A percentile compares a stretch with the other conserved stretches of the same genome.
Conservation (phyloP, 2,329 filamentous ascomycete genomes). For the Aureobasidium sp. region DNA sequence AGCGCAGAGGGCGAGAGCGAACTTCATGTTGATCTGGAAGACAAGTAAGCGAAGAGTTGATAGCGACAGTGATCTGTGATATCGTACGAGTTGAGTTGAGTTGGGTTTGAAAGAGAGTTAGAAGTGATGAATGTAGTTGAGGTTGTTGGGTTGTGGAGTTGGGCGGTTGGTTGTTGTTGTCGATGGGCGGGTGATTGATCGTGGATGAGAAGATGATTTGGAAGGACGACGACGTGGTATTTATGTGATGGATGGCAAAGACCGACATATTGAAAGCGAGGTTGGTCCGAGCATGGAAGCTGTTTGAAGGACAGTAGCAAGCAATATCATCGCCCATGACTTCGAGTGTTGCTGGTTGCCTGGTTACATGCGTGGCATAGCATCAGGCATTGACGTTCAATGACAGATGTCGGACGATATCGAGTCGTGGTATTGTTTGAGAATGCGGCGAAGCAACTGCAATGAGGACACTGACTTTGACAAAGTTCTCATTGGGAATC, state of each 20-base stretch:
- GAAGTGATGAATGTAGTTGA: background rate
- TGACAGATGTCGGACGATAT: background rate
- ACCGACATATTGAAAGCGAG: background rate
- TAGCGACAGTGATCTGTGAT: background rate
- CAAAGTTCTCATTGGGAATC: background rate
- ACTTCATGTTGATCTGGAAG: background rate
- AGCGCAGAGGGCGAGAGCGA: constrained; percentile 1
- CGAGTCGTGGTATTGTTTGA: background rate
- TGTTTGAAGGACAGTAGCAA: background rate
- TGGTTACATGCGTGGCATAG: background rate
- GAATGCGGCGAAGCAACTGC: background rate
- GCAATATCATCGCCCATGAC: background rate
- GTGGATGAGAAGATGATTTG: background rate
- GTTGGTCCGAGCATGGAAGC: background rate
- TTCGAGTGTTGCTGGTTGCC: background rate
- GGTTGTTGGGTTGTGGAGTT: background rate
- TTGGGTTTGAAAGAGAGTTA: background rate
- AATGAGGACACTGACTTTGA: background rate
- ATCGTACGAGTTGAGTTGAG: background rate
- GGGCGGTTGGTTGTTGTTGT: background rate
- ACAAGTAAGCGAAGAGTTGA: background rate
- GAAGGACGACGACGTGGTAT: background rate
- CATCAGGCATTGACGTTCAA: background rate
- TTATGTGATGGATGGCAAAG: background rate
- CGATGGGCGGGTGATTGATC: background rate